Conservation (phyloP, 2,329 filamentous ascomycete species). For the Amphichorda felina region DNA sequence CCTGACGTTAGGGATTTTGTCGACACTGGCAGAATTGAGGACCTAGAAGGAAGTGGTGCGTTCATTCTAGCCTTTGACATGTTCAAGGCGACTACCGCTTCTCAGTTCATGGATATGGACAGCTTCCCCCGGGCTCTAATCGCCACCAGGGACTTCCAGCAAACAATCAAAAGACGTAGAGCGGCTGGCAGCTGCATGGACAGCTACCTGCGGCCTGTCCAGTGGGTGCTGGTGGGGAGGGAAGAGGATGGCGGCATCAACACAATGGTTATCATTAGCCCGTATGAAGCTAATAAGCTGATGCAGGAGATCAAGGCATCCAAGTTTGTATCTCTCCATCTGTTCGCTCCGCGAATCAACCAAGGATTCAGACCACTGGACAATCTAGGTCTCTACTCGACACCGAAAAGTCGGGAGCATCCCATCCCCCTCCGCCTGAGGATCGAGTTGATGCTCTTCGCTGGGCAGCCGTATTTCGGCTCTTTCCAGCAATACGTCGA, state of each 20-base stretch:
- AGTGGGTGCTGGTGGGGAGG: not conserved
- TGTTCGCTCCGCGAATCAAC: slow-evolving; percentile 36
- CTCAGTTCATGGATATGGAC: not conserved
- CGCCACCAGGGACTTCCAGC: not conserved
- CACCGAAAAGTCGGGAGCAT: slow-evolving; percentile 3
- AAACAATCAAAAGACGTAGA: not conserved
- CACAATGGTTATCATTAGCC: slow-evolving; percentile 31
- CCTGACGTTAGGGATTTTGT: fast-evolving
- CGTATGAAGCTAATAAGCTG: slow-evolving; percentile 45
- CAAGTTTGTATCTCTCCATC: slow-evolving; percentile 26
- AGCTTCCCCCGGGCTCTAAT: not conserved
- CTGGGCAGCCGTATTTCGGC: slow-evolving; percentile 53
- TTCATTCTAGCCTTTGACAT: slow-evolving; percentile 1
- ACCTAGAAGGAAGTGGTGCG: not conserved
- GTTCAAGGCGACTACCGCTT: not conserved
- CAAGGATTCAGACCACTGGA: slow-evolving; percentile 10
- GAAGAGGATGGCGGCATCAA: not conserved
- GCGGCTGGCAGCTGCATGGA: not conserved
- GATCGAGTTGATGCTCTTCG: slow-evolving; percentile 50
- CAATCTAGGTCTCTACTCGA: slow-evolving; percentile 7
- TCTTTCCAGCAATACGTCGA: slow-evolving; percentile 40
- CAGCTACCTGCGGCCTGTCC: not conserved
- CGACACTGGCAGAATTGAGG: slow-evolving; percentile 1
- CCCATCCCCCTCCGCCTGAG: slow-evolving; percentile 12
- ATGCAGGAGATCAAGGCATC: slow-evolving; percentile 23